These are phyloP conservation scores for Ascoidea tarda DNA, from an alignment of 805 yeast genomes.

Conservation along the genomic window DNA sequence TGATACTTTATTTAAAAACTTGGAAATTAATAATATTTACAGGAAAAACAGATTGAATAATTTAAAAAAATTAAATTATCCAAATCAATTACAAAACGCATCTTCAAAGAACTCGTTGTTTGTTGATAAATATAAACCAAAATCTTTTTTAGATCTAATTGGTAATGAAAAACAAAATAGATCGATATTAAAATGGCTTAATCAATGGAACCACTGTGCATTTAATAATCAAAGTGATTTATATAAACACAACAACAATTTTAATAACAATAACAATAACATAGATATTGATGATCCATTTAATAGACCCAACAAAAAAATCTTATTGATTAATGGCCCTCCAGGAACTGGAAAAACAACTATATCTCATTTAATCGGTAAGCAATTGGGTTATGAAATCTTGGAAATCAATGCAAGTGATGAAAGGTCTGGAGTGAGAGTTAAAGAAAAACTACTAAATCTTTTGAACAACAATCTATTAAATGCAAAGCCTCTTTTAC, in stretches of 20 bases:
- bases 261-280: constrained; percentile 6
- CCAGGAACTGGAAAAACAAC: constrained; percentile 92
- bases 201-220: constrained; percentile 50
- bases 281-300: constrained; percentile 27
- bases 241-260: constrained; percentile 10
- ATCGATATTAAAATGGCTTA: constrained; percentile 44
- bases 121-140: constrained; percentile 63
- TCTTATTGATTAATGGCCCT: constrained; percentile 77
- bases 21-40: too few species aligned
- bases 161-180: constrained; percentile 60
- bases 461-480: constrained; percentile 55
- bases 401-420: constrained; percentile 83
- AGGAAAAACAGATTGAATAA: too few species aligned
- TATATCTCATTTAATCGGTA: constrained; percentile 72
- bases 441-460: constrained; percentile 40
- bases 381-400: constrained; percentile 66
- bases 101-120: constrained; percentile 14
- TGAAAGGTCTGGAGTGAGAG: constrained; percentile 48
- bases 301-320: constrained; percentile 44
- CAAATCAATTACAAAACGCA: too few species aligned
- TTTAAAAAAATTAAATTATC: too few species aligned
- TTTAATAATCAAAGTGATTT: constrained; percentile 25
- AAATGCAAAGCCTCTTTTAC: constrained; percentile 62
- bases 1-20: too few species aligned
- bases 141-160: constrained; percentile 44